Conservation (phyloP, 2,329 filamentous ascomycete genomes). For the Rhynchosporium agropyri region DNA sequence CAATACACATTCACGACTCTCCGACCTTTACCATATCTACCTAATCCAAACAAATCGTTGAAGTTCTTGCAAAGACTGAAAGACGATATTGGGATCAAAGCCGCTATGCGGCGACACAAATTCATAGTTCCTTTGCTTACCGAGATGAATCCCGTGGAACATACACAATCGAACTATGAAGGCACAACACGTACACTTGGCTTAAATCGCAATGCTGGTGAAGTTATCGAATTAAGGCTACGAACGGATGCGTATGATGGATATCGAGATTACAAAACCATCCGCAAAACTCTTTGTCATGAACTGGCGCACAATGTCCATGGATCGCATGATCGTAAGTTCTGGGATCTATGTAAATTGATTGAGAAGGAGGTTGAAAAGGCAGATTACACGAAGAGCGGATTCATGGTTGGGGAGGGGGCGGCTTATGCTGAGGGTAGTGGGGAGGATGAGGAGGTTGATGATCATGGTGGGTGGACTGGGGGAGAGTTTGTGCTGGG, state of each 20-base stretch:
- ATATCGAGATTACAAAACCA: conserved; percentile 89
- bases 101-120: conserved; percentile 80
- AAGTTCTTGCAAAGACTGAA: conserved; percentile 75
- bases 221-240: conserved; percentile 87
- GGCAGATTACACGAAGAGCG: conserved; percentile 76
- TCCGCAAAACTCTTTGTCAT: conserved; percentile 90
- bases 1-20: conserved; percentile 82
- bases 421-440: conserved; percentile 58
- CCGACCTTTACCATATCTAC: conserved; percentile 75
- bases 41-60: conserved; percentile 70
- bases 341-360: conserved; percentile 85
- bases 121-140: conserved; percentile 86
- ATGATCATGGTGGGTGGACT: conserved; percentile 76
- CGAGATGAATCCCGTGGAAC: conserved; percentile 88
- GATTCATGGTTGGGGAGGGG: conserved; percentile 60
- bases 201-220: conserved; percentile 82
- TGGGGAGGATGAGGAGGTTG: conserved; percentile 48
- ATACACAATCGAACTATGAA: conserved; percentile 74
- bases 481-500: conserved; percentile 79
- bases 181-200: conserved; percentile 77
- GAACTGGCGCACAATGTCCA: conserved; percentile 93
- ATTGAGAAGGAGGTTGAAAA: conserved; percentile 85
- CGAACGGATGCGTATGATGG: conserved; percentile 95
- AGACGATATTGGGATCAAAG: conserved; percentile 81
- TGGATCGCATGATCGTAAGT: conserved; percentile 79